Evolutionary conservation across 2,329 filamentous ascomycete species (phyloP), one percentile per base, ranked within the genome.

Genomic region (Helminthosporium solani): DNA sequence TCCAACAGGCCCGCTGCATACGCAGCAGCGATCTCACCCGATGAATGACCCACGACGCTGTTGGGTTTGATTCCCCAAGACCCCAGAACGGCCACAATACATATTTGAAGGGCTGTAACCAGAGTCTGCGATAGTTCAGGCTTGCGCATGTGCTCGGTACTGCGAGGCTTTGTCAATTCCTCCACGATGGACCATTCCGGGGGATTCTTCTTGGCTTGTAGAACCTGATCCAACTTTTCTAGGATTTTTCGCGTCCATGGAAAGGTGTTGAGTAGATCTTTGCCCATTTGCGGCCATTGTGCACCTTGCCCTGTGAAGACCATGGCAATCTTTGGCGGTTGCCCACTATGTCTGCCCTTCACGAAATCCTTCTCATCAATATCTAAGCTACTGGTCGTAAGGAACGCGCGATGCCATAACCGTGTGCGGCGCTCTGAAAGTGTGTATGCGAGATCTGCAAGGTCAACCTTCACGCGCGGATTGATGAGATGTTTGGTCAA

Each of bases 21-120:
- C 37, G 60, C 56, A 12, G 63, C 63, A 3, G 52, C 63, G 3
- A 64, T 64, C 33, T 66, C 63, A 3, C 63, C 61, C 9, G 49
- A 50, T 2, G 63, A 63, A 21, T 63, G 60, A 6, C 60, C 58
- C 15, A 52, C 50, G 7, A 54, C 50, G 3, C 43, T 37, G 0
- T 25, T 8, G 1, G 52, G 50, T 7, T 14, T 12, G 8, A 62
- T 42, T 2, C 42, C 43, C 47, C 51, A 58, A 1, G 28, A 21
- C 1, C 12, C 14, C 2, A 63, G 50, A 6, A 62, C 31, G 7
- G 50, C 39, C 1, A 54, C 21, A 1, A 63, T 40, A 1, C 40
- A 50, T 0, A 63, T 23, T 27, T 63, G 60, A 0, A 62, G 28
- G 5, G 53, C 52, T 3, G 57, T 55, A 23, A 49, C 49, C 3